Percentiles rank a stretch among this genome's conserved stretches.
These are phyloP conservation scores for Lachnellula occidentalis DNA, from an alignment of 2,329 filamentous ascomycete species.

Conservation along the genomic window DNA sequence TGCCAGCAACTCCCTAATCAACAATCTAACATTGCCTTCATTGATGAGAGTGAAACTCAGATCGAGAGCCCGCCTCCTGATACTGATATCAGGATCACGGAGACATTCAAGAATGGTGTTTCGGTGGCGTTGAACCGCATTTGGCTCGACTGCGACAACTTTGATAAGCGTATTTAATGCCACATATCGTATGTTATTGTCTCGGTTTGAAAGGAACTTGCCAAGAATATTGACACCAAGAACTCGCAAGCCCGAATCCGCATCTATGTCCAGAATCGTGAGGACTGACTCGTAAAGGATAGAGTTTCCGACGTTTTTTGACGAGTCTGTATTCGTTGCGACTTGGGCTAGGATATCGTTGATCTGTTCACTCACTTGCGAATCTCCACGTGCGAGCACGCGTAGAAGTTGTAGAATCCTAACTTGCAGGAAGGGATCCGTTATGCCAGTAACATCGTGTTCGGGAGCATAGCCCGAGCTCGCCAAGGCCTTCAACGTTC, in stretches of 20 bases:
- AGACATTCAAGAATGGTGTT: conserved; percentile 97
- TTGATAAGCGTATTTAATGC: conserved; percentile 96
- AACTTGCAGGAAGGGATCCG: conserved; percentile 94
- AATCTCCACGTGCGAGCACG: conserved; percentile 80
- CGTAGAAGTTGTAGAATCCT: conserved; percentile 86
- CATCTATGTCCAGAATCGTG: conserved; percentile 96
- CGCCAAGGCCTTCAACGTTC: conserved; percentile 84
- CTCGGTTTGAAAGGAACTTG: conserved; percentile 96
- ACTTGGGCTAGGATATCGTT: conserved; percentile 98
- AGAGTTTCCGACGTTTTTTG: conserved; percentile 97
- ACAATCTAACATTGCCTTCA: conserved; percentile 87
- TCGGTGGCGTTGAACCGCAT: conserved; percentile 91
- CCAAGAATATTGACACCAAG: conserved; percentile 97
- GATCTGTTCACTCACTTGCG: conserved; percentile 88
- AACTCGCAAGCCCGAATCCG: conserved; percentile 88
- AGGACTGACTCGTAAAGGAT: conserved; percentile 96
- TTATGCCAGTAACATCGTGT: conserved; percentile 96
- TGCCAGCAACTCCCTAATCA: conserved; percentile 87
- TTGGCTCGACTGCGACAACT: conserved; percentile 95
- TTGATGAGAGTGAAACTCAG: conserved; percentile 98
- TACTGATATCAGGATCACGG: conserved; percentile 96
- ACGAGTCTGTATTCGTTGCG: conserved; percentile 94
- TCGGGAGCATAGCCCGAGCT: conserved; percentile 96
- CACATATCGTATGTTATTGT: conserved; percentile 99
- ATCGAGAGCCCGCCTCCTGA: conserved; percentile 88